These are phyloP conservation scores for Kwoniella europaea DNA, from an alignment of 768 basidiomycete species.

Conservation along the genomic window DNA sequence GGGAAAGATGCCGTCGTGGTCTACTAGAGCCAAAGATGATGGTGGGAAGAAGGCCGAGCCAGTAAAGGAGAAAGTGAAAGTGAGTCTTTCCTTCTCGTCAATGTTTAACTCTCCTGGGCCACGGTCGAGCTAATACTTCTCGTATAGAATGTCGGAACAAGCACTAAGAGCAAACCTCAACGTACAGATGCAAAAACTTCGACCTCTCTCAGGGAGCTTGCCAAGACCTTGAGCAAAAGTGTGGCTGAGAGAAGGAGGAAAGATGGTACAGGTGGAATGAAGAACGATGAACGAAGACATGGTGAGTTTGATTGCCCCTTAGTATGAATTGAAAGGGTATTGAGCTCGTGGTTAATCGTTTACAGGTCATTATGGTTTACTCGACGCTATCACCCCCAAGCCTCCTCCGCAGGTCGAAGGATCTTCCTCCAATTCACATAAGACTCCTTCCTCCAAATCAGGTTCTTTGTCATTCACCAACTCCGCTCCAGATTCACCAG, in stretches of 20 bases:
- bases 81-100: conserved; percentile 1
- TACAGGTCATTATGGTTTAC: neutral
- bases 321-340: neutral
- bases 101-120: too few species aligned
- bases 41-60: neutral
- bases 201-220: neutral
- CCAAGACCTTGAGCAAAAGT: neutral
- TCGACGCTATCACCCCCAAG: neutral
- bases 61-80: neutral
- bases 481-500: neutral
- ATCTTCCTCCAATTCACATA: neutral
- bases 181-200: neutral
- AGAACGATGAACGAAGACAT: neutral
- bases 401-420: neutral
- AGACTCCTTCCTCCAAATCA: neutral
- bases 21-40: neutral
- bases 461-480: neutral
- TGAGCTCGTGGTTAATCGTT: too few species aligned
- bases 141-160: neutral
- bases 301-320: neutral
- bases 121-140: neutral
- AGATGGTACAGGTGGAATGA: neutral
- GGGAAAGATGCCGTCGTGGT: neutral
- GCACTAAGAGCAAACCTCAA: neutral
- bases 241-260: neutral